Evolutionary conservation across 768 basidiomycete species (phyloP).

Genomic region (Coprinopsis sp.): DNA sequence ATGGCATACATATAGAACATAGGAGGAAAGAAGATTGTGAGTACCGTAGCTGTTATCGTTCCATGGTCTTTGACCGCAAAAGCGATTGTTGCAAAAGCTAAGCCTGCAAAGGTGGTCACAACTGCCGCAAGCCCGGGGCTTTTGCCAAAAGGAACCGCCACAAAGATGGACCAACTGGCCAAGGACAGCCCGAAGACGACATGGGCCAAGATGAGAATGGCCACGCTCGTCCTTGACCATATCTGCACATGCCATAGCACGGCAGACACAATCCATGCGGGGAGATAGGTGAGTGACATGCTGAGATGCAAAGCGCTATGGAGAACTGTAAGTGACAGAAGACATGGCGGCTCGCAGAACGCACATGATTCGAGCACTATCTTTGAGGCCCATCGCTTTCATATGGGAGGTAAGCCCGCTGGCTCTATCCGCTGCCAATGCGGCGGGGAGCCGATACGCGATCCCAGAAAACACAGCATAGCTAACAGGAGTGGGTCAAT

Average conservation of each 20-base stretch:
- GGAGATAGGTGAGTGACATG: constrained; percentile 63
- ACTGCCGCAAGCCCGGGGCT: constrained; percentile 71
- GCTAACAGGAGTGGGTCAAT: too few relatives aligned
- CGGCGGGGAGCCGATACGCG: constrained; percentile 72
- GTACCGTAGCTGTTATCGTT: constrained; percentile 50
- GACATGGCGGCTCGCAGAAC: constrained; percentile 14
- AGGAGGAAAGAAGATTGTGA: constrained; percentile 70
- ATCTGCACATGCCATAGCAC: constrained; percentile 63
- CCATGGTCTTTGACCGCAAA: constrained; percentile 43
- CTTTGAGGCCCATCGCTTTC: constrained; percentile 75
- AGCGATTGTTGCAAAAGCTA: constrained; percentile 65
- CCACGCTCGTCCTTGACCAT: constrained; percentile 54
- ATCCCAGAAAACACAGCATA: constrained; percentile 73
- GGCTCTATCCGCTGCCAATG: constrained; percentile 63
- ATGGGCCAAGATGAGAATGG: constrained; percentile 59
- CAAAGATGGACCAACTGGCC: constrained; percentile 68
- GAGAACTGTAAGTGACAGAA: constrained; percentile 20
- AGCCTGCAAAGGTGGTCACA: constrained; percentile 56
- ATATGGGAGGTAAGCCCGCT: constrained; percentile 63
- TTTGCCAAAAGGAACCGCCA: constrained; percentile 66
- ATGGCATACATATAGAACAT: constrained; percentile 71
- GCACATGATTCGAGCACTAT: constrained; percentile 61
- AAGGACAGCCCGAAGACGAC: constrained; percentile 63
- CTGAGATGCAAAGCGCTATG: constrained; percentile 65
- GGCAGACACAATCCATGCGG: constrained; percentile 68